phyloP scores from a whole-genome alignment of 805 yeast genomes.

The Candida gorgasii region DNA sequence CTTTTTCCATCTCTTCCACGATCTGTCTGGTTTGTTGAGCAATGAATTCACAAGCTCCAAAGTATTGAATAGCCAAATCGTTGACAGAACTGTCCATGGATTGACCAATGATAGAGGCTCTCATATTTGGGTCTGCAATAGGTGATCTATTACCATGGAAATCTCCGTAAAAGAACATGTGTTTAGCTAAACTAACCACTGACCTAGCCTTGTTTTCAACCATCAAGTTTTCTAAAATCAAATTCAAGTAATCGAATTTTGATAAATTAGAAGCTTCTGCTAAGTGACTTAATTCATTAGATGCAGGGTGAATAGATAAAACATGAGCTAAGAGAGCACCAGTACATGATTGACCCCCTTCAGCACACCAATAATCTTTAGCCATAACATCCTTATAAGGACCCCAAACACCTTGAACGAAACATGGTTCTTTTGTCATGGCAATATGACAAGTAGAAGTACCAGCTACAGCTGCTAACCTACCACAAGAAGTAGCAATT shows the following conservation, averaged over 20 bases:
- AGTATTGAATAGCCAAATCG: constrained; percentile 79
- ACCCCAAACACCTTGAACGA: constrained; percentile 98
- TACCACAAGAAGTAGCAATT: constrained; percentile 67
- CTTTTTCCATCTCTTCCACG: constrained; percentile 74
- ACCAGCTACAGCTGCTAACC: constrained; percentile 97
- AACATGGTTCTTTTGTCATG: constrained; percentile 78
- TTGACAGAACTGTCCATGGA: constrained; percentile 87
- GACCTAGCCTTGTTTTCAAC: constrained; percentile 60
- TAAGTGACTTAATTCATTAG: constrained; percentile 62
- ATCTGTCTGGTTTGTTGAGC: constrained; percentile 98
- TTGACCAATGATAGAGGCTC: constrained; percentile 88
- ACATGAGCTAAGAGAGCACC: constrained; percentile 93
- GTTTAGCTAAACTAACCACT: constrained; percentile 77
- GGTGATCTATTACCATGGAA: constrained; percentile 97
- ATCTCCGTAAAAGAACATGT: constrained; percentile 92
- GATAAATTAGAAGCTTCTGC: constrained; percentile 72
- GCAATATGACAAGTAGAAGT: constrained; percentile 97
- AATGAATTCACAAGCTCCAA: constrained; percentile 95
- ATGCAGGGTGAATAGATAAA: constrained; percentile 85
- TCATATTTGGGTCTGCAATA: constrained; percentile 93
- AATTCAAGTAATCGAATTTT: constrained; percentile 80
- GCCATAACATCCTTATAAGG: constrained; percentile 93
- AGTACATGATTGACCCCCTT: constrained; percentile 98
- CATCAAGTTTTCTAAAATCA: constrained; percentile 66
- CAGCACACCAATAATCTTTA: constrained; percentile 92